Evolutionary conservation across 1,139 yeast species (phyloP), one percentile per base, ranked within the genome.

Genomic region (Suhomyces terraborum): DNA sequence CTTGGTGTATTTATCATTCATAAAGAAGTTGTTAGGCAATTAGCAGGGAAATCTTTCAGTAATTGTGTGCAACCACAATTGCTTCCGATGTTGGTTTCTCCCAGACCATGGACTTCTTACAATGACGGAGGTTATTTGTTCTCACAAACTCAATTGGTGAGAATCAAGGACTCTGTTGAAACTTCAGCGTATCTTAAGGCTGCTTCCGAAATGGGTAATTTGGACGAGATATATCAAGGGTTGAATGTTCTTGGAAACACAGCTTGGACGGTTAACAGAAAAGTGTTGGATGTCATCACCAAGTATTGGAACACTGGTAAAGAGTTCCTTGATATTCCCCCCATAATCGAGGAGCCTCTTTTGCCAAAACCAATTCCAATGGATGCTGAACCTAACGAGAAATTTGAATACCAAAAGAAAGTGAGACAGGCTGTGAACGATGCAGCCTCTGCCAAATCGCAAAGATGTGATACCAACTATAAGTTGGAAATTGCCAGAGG

Each of bases 401-500:
- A 84, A 38, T 77, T 82, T 45, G 84, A 80, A 35, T 87, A 93
- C 77, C 80, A 81, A 51, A 73, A 80, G 35, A 65, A 71, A 41
- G 79, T 87, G 48, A 80, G 80, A 43, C 72, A 68, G 31, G 59
- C 79, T 6, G 74, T 82, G 16, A 79, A 80, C 48, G 83, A 79
- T 35, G 82, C 81, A 41, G 78, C 87, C 10, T 72, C 83, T 22
- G 73, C 77, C 50, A 82, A 93, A 60, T 89, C 98, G 0, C 86
- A 84, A 60, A 78, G 99, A 63, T 93, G 98, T 67, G 98, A 91
- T 61, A 75, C 88, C 50, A 93, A 93, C 61, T 93, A 94, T 62
- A 91, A 88, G 60, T 69, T 93, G 41, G 98, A 93, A 62, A 89
- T 93, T 59, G 98, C 98, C 0, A 77, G 98, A 52, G 97, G 96